Percentiles rank a stretch among this genome's conserved stretches.
phyloP scores from a whole-genome alignment of 352 stramenopile species.

The Phytophthora melonis region DNA sequence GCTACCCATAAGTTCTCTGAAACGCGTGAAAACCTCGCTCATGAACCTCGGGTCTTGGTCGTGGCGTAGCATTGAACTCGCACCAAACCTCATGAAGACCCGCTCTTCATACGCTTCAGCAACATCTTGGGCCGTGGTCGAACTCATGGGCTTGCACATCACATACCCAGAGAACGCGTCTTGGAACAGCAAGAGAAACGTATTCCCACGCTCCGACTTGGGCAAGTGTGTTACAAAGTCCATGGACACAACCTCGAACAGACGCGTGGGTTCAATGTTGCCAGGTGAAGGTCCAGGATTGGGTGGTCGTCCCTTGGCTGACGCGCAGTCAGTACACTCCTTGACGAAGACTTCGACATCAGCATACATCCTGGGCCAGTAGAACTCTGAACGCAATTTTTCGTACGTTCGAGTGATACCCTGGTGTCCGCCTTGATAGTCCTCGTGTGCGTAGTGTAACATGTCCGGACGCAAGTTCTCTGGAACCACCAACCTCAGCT shows the following conservation, averaged over 20 bases:
- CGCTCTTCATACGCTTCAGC: not conserved
- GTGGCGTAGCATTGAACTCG: not conserved
- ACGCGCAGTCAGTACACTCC: no score
- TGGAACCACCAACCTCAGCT: no score
- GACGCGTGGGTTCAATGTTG: constrained; percentile 7
- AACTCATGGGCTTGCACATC: not conserved
- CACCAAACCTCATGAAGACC: not conserved
- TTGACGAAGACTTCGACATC: no score
- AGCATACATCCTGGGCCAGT: no score
- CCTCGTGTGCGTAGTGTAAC: no score
- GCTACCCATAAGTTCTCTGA: constrained; percentile 6
- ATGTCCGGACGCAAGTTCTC: no score
- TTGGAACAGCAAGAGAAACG: not conserved
- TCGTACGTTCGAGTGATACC: no score
- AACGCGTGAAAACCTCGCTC: not conserved
- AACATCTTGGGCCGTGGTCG: not conserved
- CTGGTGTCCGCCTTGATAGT: no score
- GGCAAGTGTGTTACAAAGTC: not conserved
- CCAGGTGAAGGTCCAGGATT: constrained; percentile 12
- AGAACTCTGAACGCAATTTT: no score
- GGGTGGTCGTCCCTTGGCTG: no score
- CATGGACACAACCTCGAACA: not conserved
- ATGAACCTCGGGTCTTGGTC: not conserved
- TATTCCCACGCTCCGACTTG: not conserved
- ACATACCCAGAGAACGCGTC: not conserved